Percentiles rank a stretch among this genome's conserved stretches.
phyloP scores from a whole-genome alignment of 2,329 filamentous ascomycete genomes.

The Penicillium brevicompactum region DNA sequence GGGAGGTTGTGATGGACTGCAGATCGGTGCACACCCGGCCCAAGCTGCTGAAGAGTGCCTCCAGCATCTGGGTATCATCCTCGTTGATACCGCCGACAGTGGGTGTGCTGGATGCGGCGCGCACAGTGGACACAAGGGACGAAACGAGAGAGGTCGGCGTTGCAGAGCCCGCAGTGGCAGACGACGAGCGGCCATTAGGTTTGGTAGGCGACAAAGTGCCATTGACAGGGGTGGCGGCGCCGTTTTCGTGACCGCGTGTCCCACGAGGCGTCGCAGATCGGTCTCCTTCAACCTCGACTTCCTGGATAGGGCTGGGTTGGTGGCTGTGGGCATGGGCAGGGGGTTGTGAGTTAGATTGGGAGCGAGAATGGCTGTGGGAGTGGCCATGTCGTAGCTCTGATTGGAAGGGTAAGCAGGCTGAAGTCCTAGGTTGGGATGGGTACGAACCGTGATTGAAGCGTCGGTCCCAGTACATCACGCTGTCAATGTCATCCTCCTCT shows the following conservation, averaged over 20 bases:
- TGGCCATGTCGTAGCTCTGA: constrained; percentile 32
- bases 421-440: background rate
- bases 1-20: constrained; percentile 52
- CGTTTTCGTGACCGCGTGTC: constrained; percentile 2
- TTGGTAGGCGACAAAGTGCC: constrained; percentile 22
- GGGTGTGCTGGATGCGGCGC: constrained; percentile 32
- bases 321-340: constrained; percentile 18
- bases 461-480: constrained; percentile 42
- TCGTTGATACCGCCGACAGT: constrained; percentile 45
- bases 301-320: constrained; percentile 17
- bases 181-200: constrained; percentile 32
- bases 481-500: constrained; percentile 45
- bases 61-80: constrained; percentile 59
- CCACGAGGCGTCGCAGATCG: constrained; percentile 28
- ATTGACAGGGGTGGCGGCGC: constrained; percentile 5
- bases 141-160: constrained; percentile 35
- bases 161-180: constrained; percentile 29
- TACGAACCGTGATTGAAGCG: constrained; percentile 38
- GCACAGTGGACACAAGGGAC: constrained; percentile 43
- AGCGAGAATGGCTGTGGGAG: constrained; percentile 19
- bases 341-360: constrained; percentile 9
- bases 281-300: constrained; percentile 16
- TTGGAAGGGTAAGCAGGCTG: constrained; percentile 8
- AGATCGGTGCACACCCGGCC: constrained; percentile 54
- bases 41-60: constrained; percentile 55